Base-by-base conservation (phyloP, 345 rosid genomes). In the Balakata baccata region DNA sequence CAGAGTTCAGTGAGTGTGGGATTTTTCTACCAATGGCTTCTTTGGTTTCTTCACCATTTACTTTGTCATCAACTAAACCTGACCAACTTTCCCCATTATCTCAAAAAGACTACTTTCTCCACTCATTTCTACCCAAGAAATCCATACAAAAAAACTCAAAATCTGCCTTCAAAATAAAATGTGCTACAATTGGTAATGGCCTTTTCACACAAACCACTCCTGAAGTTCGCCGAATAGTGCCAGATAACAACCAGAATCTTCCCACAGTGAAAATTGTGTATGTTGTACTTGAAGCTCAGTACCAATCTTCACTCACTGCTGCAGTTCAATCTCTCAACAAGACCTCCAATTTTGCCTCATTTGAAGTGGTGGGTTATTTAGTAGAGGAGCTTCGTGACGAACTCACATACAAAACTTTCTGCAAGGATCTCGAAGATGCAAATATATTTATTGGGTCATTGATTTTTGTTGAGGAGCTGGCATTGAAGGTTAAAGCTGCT, bases 251-350 rank as follows among this genome's bases (percentile, higher is more conserved):
- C 69, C 84, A 82, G n/a, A 84, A 86, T 69, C 87, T 88, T 66
- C 98, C 99, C 6, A 80, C 85, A 1, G 99, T 95, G 41, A 95
- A 92, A 66, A 74, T 91, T 68, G 99, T 92, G 51, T 95, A 95
- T 74, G 98, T 92, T 0, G 98, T 95, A 73, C 96, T 95, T 66
- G 99, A 95, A 85, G 99, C 98, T 11, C 99, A 95, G 85, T 95
- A 95, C 79, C 98, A 95, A 61, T 88, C 98, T 2, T 91, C 98
- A 13, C 92, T 95, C 70, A 75, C 96, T 0, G 91, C 88, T 56
- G 99, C 99, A 0, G 96, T 95, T 11, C 92, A 79, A 41, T 64
- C 91, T 7, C 87, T 95, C 23, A 92, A 95, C 89, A 78, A 85
- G 75, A 87, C 62, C 20, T 76, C 89, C 38, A 82, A 78, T 39